phyloP scores from a whole-genome alignment of 1,139 yeast genomes.

The Yamadazyma dendronema region DNA sequence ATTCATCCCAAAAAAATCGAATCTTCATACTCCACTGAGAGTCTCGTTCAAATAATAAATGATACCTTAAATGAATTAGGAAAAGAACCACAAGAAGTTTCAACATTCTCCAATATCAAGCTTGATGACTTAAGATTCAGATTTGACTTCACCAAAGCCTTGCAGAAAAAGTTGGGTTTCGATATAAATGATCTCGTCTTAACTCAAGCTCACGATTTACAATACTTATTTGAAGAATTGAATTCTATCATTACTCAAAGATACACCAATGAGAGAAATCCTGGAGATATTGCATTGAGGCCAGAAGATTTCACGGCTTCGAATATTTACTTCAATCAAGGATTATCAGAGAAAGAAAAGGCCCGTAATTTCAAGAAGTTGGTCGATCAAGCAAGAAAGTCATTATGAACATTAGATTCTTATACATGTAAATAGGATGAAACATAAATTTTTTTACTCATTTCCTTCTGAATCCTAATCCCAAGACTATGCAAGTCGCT shows the following conservation, averaged over 20 bases:
- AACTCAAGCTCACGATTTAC: constrained; percentile 48
- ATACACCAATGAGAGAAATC: constrained; percentile 62
- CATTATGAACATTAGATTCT: constrained; percentile 7
- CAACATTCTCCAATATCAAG: constrained; percentile 17
- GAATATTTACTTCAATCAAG: constrained; percentile 53
- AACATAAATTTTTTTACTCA: not conserved
- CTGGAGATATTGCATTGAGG: constrained; percentile 59
- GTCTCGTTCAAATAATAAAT: constrained; percentile 25
- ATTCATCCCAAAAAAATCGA: constrained; percentile 30
- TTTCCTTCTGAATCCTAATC: constrained; percentile 42
- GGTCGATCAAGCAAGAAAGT: constrained; percentile 30
- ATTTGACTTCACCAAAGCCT: constrained; percentile 54
- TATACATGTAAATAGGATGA: constrained; percentile 11
- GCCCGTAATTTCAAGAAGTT: constrained; percentile 27
- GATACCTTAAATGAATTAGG: constrained; percentile 25
- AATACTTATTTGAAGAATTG: constrained; percentile 45
- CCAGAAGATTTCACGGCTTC: constrained; percentile 39
- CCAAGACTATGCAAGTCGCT: constrained; percentile 59
- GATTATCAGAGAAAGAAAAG: constrained; percentile 31
- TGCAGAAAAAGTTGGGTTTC: constrained; percentile 62
- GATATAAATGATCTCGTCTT: constrained; percentile 65
- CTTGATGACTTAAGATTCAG: constrained; percentile 54
- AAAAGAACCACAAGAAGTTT: constrained; percentile 13
- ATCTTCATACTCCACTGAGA: constrained; percentile 24
- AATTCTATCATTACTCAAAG: constrained; percentile 44